Percentiles rank a stretch among this genome's conserved stretches.
These are phyloP conservation scores for Pseudogymnoascus sp. DNA, from an alignment of 2,329 filamentous ascomycete species.

Conservation along the genomic window DNA sequence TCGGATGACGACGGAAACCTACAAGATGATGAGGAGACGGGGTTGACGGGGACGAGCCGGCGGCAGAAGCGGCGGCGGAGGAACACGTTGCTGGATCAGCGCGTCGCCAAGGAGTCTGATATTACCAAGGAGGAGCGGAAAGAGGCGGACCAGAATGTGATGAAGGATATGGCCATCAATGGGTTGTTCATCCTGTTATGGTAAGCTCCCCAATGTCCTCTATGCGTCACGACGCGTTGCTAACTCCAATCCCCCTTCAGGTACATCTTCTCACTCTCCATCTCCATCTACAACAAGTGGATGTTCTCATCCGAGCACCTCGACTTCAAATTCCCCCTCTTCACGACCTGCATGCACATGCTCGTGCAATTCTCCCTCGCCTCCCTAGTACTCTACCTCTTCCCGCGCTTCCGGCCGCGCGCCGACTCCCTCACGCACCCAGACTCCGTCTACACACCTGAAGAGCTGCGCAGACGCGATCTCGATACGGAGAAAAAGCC, in stretches of 20 bases:
- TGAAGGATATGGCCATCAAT: slow-evolving; percentile 66
- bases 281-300: slow-evolving; percentile 99
- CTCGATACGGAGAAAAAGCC: slow-evolving; percentile 31
- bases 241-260: slow-evolving; percentile 20
- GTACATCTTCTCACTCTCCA: slow-evolving; percentile 82
- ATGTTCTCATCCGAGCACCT: slow-evolving; percentile 86
- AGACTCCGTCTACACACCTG: slow-evolving; percentile 24
- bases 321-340: slow-evolving; percentile 90
- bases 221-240: neutral
- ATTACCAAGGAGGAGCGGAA: slow-evolving; percentile 66
- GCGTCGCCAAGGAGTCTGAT: slow-evolving; percentile 53
- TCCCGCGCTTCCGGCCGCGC: slow-evolving; percentile 74
- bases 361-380: slow-evolving; percentile 83
- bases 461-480: slow-evolving; percentile 25
- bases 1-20: slow-evolving; percentile 58
- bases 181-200: slow-evolving; percentile 75
- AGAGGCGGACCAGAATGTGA: slow-evolving; percentile 66
- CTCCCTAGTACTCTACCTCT: slow-evolving; percentile 67
- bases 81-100: slow-evolving; percentile 63
- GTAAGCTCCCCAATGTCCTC: slow-evolving; percentile 40
- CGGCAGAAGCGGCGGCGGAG: slow-evolving; percentile 59
- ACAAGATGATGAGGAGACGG: slow-evolving; percentile 84
- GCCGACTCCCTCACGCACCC: slow-evolving; percentile 31
- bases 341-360: slow-evolving; percentile 95
- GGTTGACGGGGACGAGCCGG: slow-evolving; percentile 67